Conservation (phyloP, 1,284 basidiomycete genomes). For the Cryptococcus sp. region DNA sequence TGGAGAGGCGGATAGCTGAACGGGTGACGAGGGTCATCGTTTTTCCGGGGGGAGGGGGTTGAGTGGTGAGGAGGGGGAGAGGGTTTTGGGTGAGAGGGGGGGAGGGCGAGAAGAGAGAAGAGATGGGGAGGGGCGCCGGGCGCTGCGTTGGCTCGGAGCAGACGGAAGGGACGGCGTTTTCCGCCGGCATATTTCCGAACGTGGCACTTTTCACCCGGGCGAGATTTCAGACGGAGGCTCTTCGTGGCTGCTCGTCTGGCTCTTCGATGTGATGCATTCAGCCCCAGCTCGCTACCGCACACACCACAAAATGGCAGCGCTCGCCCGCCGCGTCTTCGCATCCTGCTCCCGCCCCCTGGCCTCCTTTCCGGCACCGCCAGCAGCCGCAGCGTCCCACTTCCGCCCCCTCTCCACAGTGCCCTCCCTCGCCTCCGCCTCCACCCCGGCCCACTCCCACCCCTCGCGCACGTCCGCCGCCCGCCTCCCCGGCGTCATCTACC, state of each 20-base stretch:
- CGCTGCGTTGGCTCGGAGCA: background rate
- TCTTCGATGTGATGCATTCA: too few species aligned
- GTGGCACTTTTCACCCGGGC: background rate
- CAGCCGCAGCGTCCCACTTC: constrained; percentile 16
- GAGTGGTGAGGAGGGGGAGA: constrained; percentile 14
- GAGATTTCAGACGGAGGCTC: too few species aligned
- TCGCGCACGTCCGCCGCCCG: constrained; percentile 2
- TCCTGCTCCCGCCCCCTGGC: background rate
- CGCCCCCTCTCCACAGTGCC: constrained; percentile 10
- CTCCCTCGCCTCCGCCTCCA: background rate
- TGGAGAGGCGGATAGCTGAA: constrained; percentile 46
- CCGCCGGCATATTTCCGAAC: background rate
- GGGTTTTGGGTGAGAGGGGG: constrained; percentile 6
- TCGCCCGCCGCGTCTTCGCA: background rate
- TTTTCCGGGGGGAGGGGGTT: constrained; percentile 18
- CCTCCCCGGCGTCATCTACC: constrained; percentile 24
- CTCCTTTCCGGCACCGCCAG: background rate
- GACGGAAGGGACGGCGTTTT: constrained; percentile 6
- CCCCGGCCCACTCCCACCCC: background rate
- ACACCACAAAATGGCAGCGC: background rate
- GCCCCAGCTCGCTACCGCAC: background rate
- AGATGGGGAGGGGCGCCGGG: constrained; percentile 3
- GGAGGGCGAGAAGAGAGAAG: constrained; percentile 12
- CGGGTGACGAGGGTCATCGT: constrained; percentile 50
- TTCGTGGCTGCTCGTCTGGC: too few species aligned